Percentiles rank a stretch among this genome's conserved stretches.
Conservation (phyloP, 441 rosid species). For the Brassica hybrid region DNA sequence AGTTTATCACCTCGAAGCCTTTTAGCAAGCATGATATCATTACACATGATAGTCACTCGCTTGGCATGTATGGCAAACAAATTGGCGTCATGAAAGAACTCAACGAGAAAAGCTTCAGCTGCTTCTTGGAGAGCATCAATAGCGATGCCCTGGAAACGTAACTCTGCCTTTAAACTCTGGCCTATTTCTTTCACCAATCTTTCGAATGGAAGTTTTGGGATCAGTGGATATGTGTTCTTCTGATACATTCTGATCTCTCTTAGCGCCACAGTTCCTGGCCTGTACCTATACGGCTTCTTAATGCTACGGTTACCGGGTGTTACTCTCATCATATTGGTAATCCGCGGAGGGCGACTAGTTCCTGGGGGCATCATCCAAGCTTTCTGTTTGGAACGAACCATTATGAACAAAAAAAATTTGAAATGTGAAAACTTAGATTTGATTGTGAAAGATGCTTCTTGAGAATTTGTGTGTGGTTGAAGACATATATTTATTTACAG, state of each 20-base stretch:
- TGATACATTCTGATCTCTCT: conserved; percentile 59
- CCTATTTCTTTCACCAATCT: conserved; percentile 56
- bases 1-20: conserved; percentile 55
- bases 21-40: conserved; percentile 54
- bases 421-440: neutral
- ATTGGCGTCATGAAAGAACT: conserved; percentile 52
- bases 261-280: conserved; percentile 55
- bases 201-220: conserved; percentile 53
- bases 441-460: conserved; percentile 6
- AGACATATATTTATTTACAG: neutral
- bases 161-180: conserved; percentile 47
- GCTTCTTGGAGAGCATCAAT: conserved; percentile 57
- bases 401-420: neutral
- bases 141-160: conserved; percentile 51
- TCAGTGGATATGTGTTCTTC: conserved; percentile 50
- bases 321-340: neutral
- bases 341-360: too few relatives aligned
- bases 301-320: neutral
- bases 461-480: neutral
- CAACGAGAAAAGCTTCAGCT: conserved; percentile 52
- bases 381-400: neutral
- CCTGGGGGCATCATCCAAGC: neutral
- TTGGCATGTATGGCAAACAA: conserved; percentile 61
- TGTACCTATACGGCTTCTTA: conserved; percentile 52
- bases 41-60: conserved; percentile 56